Evolutionary conservation across 371 early-diverging fungal species (phyloP), one percentile per base, ranked within the genome.

Genomic region (Smittium culicis): DNA sequence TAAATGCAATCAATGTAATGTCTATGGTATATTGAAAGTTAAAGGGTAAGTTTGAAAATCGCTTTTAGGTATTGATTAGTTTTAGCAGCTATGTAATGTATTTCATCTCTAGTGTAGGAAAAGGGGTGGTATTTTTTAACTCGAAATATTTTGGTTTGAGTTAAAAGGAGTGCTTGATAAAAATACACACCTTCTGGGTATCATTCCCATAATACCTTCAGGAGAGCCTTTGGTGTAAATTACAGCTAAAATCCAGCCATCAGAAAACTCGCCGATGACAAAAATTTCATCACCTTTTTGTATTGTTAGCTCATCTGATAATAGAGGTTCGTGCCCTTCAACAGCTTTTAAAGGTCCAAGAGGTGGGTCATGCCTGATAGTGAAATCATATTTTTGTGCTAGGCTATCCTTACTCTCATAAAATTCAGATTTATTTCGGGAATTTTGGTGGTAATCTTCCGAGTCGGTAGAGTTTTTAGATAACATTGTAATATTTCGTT

Each of bases 201-300:
- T 61, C 77, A 76, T 76, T 8, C 76, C 76, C 45, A 68, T 68
- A 45, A 70, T 73, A 61, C 64, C 76, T 20, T 61, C 35, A 28
- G 64, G 70, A 34, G 69, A 66, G 2, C 62, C 34, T 24, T 76
- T 76, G 5, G 5, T 20, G 20, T 20, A 45, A 5, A 45, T 11
- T 17, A 76, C 66, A 1, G 76, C 74, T 55, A 76, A 54, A 28
- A 77, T 68, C 76, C 76, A 76, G 32, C 76, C 76, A 33, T 76
- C 76, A 30, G 77, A 75, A 73, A 76, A 77, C 60, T 76, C 77
- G 65, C 76, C 76, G 8, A 76, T 33, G 25, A 76, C 76, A 66
- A 61, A 73, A 25, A 77, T 17, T 8, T 61, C 35, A 14, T 76
- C 68, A 35, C 76, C 73, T 0, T 63, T 57, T 30, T 64, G 33